A percentile compares a stretch with the other conserved stretches of the same genome.
These are phyloP conservation scores for Diutina rugosa DNA, from an alignment of 1,139 yeast genomes.

Conservation along the genomic window DNA sequence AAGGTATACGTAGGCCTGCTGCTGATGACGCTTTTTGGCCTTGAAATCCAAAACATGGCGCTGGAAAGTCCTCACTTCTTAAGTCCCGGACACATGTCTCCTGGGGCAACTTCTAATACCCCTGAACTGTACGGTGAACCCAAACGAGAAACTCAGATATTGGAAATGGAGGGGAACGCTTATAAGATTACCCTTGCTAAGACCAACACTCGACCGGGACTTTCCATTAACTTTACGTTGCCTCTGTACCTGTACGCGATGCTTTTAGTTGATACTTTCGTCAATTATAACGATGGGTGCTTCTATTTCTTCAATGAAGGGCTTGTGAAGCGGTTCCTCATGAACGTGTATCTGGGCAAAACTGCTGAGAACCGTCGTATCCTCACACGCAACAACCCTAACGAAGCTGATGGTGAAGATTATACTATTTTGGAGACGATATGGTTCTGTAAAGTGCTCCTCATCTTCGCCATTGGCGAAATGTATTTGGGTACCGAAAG, in stretches of 20 bases:
- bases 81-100: not conserved
- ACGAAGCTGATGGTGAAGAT: slow-evolving; percentile 24
- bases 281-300: slow-evolving; percentile 73
- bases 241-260: slow-evolving; percentile 74
- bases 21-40: slow-evolving; percentile 68
- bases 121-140: slow-evolving; percentile 5
- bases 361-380: slow-evolving; percentile 26
- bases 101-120: slow-evolving; percentile 4
- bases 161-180: slow-evolving; percentile 67
- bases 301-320: slow-evolving; percentile 83
- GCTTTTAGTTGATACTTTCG: slow-evolving; percentile 61
- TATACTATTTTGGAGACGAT: slow-evolving; percentile 61
- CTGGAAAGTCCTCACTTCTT: slow-evolving; percentile 9
- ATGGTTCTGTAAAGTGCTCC: slow-evolving; percentile 66
- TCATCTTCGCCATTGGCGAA: slow-evolving; percentile 76
- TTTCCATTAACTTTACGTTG: slow-evolving; percentile 52
- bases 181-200: slow-evolving; percentile 56
- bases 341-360: slow-evolving; percentile 43
- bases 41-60: slow-evolving; percentile 58
- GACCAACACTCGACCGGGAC: slow-evolving; percentile 55
- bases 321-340: slow-evolving; percentile 49
- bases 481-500: slow-evolving; percentile 69
- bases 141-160: slow-evolving; percentile 29
- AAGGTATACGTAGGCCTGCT: slow-evolving; percentile 68
- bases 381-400: slow-evolving; percentile 22